Base-by-base conservation (phyloP, 2,329 filamentous ascomycete genomes). In the Beauveria asiatica region DNA sequence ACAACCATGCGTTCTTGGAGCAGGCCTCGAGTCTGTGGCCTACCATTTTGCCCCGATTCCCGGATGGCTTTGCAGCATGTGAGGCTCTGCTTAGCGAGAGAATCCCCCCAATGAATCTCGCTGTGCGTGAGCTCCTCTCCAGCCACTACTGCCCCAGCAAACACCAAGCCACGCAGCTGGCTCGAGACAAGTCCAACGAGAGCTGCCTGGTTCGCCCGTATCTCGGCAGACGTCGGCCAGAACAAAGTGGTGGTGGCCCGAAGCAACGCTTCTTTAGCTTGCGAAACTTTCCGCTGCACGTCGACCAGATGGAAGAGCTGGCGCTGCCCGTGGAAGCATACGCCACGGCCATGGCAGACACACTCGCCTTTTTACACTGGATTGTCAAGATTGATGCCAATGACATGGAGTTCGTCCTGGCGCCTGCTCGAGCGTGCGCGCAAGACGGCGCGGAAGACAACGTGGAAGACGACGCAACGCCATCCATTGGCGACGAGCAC, bases 371-470 rank as follows among this genome's bases (percentile, higher is more conserved):
- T 3, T 68, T 84, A 55, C 76, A 81, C 62, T 85, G 79, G 80
- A 50, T 64, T 1, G 75, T 72, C 0, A 62, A 69, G 11, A 65
- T 82, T 0, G 80, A 84, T 62, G 81, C 75, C 0, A 78, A 78
- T 41, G 81, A 83, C 50, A 73, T 85, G 2, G 80, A 85, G 53
- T 84, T 83, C 63, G 81, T 84, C 0, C 73, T 84, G 2, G 76
- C 66, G 8, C 65, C 62, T 1, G 67, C 57, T 17, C 8, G 30
- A 13, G 30, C 3, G 10, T 1, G 4, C 30, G 30, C 30, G 30
- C 9, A 33, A 13, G 30, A 33, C n/a, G 63, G 62, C 10, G 33
- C 13, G 3, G 55, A n/a, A n/a, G n/a, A 23, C 23, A 3, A 23
- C 3, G 23, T 3, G 23, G 2, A 52, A 6, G 2, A 6, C 9